Evolutionary conservation across 1,284 basidiomycete genomes (phyloP), one percentile per base, ranked within the genome.

Genomic region (Moniliella sp.): DNA sequence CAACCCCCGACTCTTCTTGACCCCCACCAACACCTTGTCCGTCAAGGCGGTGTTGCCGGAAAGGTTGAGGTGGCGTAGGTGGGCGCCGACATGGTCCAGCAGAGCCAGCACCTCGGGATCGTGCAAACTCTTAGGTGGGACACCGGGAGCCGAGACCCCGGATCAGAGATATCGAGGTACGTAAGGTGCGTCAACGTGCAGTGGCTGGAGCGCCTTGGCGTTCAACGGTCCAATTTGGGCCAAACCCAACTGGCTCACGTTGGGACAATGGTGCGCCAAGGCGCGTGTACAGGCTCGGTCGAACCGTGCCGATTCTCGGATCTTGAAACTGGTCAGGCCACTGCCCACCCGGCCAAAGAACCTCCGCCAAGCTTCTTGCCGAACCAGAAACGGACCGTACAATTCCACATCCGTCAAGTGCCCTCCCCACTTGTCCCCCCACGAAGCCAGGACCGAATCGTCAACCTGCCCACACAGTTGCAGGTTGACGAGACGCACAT

Each of bases 401-500:
- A 97, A 74, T 48, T 80, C 77, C 5, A 97, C 50, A 14, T 69
- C 69, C n/a, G 64, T 68, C 21, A 97, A 70, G 5, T 70, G 57
- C n/a, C n/a, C n/a, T 1, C 70, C 71, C 15, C 94, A 67, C 2
- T 69, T 67, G 4, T 61, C 66, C 8, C 67, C 67, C 71, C 80
- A 83, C 1, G 68, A 82, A 1, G 68, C 62, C 7, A 64, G 58
- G 23, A 93, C 62, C 12, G 76, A 73, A 0, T 67, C 61, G 40
- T 78, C 72, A 43, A 77, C 70, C 37, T 94, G 69, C 5, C 88
- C 91, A 47, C 86, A 94, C 45, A 75, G 75, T 47, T 84, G 77
- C 12, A 97, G 72, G 0, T 74, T 72, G 36, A 59, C 38, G n/a
- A n/a, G n/a, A n/a, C n/a, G 12, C 9, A 91, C 67, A 11, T 13